A percentile compares a stretch with the other conserved stretches of the same genome.
These are phyloP conservation scores for Waitea zeae DNA, from an alignment of 1,284 basidiomycete genomes.

Conservation along the genomic window DNA sequence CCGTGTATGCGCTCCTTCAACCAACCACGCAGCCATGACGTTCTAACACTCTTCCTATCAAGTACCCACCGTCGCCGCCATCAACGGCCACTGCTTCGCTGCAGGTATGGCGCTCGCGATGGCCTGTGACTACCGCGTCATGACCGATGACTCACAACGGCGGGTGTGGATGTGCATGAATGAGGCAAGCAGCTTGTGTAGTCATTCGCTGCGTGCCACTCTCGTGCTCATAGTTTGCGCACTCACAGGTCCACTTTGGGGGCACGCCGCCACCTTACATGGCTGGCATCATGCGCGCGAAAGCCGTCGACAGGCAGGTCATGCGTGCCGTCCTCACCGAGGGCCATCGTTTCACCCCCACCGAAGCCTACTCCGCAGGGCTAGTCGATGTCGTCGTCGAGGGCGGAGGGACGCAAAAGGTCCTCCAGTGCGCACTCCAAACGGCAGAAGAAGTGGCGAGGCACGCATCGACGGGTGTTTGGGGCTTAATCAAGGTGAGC, in stretches of 20 bases:
- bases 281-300: slow-evolving; percentile 45
- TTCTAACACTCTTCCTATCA: too few relatives aligned
- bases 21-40: too few relatives aligned
- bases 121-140: slow-evolving; percentile 80
- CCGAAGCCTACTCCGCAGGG: slow-evolving; percentile 50
- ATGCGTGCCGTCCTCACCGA: slow-evolving; percentile 69
- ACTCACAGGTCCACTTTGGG: slow-evolving; percentile 75
- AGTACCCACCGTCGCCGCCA: slow-evolving; percentile 76
- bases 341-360: slow-evolving; percentile 67
- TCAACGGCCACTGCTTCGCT: slow-evolving; percentile 89
- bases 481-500: slow-evolving; percentile 44
- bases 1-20: too few relatives aligned
- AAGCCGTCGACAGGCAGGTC: slow-evolving; percentile 40
- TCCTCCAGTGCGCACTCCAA: slow-evolving; percentile 43
- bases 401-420: slow-evolving; percentile 33
- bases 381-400: slow-evolving; percentile 59
- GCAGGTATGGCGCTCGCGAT: slow-evolving; percentile 71
- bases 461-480: slow-evolving; percentile 37
- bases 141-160: slow-evolving; percentile 65
- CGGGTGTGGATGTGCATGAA: slow-evolving; percentile 88
- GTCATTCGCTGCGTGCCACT: not conserved
- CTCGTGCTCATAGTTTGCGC: not conserved
- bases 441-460: slow-evolving; percentile 31
- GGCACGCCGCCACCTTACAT: slow-evolving; percentile 66
- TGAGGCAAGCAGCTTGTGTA: slow-evolving; percentile 41